Percentiles rank a stretch among this genome's conserved stretches.
Conservation (phyloP, 768 basidiomycete species). For the Amyloporia xantha region DNA sequence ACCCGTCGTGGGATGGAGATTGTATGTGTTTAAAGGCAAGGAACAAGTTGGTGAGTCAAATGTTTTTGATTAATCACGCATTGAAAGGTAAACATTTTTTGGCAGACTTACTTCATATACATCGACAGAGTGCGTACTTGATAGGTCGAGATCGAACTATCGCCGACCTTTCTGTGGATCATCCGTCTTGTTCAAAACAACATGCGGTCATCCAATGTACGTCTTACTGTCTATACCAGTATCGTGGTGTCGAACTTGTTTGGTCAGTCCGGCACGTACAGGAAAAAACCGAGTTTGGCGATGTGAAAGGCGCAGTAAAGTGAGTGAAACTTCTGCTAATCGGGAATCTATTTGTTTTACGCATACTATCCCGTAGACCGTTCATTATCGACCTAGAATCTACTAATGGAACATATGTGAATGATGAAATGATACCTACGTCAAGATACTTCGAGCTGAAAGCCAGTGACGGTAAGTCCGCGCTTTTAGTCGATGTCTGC, state of each 20-base stretch:
- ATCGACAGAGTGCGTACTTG: constrained; percentile 91
- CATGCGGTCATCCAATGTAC: constrained; percentile 93
- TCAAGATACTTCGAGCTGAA: constrained; percentile 85
- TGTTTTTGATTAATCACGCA: background rate
- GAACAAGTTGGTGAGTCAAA: constrained; percentile 78
- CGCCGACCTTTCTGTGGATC: constrained; percentile 82
- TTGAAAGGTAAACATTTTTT: background rate
- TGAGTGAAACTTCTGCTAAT: too few relatives aligned
- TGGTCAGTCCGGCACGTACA: constrained; percentile 69
- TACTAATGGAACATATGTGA: constrained; percentile 94
- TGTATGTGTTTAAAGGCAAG: constrained; percentile 95
- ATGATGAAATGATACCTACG: constrained; percentile 76
- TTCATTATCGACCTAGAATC: constrained; percentile 98
- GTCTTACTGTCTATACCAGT: constrained; percentile 19
- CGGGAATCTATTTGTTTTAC: too few relatives aligned
- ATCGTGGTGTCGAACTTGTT: background rate
- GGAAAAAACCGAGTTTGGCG: constrained; percentile 85
- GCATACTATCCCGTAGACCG: constrained; percentile 55
- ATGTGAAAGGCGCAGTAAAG: constrained; percentile 76
- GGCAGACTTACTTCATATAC: constrained; percentile 84
- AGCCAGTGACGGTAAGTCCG: constrained; percentile 62
- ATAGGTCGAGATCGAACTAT: constrained; percentile 87
- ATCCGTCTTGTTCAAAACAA: constrained; percentile 97
- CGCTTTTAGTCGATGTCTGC: background rate
- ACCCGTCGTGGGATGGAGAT: constrained; percentile 81